Percentiles rank a stretch among this genome's conserved stretches.
phyloP scores from a whole-genome alignment of 2,329 filamentous ascomycete species.

The Tolypocladium cylindrosporum region DNA sequence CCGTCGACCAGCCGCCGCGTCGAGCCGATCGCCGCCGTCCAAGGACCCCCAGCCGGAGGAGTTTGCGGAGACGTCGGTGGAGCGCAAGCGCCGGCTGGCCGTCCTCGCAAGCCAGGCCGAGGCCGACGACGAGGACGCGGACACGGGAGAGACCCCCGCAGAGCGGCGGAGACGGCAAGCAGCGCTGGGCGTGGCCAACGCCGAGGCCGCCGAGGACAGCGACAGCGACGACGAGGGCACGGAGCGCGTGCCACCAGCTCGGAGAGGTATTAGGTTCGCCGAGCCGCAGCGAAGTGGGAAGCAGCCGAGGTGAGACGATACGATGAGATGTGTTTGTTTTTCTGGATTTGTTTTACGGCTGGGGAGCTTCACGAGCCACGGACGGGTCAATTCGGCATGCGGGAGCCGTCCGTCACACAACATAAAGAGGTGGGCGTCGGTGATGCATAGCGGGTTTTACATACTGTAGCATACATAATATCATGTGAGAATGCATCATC shows the following conservation, averaged over 20 bases:
- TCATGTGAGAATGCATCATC: background rate
- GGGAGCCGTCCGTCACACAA: background rate
- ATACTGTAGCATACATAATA: background rate
- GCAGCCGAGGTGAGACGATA: background rate
- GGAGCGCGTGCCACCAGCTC: constrained; percentile 38
- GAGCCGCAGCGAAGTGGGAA: constrained; percentile 22
- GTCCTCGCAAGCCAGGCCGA: constrained; percentile 35
- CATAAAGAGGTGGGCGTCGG: background rate
- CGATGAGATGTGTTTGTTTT: background rate
- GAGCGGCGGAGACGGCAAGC: constrained; percentile 65
- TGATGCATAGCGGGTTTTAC: background rate
- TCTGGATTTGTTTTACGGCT: background rate
- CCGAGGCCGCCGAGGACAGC: constrained; percentile 35
- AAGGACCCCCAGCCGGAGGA: constrained; percentile 6
- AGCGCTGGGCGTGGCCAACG: constrained; percentile 51
- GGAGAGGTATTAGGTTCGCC: constrained; percentile 52
- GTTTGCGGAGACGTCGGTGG: constrained; percentile 56
- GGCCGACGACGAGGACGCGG: constrained; percentile 19
- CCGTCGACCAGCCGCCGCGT: constrained; percentile 2
- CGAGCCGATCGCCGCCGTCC: background rate
- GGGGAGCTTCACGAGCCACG: background rate
- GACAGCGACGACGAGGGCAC: constrained; percentile 47
- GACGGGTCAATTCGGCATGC: background rate
- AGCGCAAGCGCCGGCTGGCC: constrained; percentile 55
- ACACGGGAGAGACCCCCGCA: constrained; percentile 57